These are phyloP conservation scores for Emericellopsis cladophorae DNA, from an alignment of 2,329 filamentous ascomycete species.

Conservation along the genomic window DNA sequence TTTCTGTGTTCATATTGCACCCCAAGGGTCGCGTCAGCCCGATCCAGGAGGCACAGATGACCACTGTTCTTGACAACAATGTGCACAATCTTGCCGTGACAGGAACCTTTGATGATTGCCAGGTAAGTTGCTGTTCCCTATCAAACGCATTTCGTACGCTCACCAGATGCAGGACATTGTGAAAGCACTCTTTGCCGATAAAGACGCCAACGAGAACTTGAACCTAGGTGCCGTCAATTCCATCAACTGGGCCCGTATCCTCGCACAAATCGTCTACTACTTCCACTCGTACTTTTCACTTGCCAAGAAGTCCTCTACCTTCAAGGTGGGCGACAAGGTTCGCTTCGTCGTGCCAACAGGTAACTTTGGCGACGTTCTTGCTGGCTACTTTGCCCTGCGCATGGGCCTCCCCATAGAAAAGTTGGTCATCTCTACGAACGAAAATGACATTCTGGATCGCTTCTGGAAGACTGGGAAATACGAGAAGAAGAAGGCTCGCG, in stretches of 20 bases:
- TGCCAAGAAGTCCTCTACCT: conserved; percentile 39
- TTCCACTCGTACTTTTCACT: conserved; percentile 89
- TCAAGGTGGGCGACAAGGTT: conserved; percentile 54
- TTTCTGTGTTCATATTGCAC: conserved; percentile 89
- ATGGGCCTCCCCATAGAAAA: conserved; percentile 86
- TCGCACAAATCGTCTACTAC: conserved; percentile 96
- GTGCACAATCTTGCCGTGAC: conserved; percentile 85
- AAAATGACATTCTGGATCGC: conserved; percentile 91
- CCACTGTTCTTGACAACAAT: conserved; percentile 78
- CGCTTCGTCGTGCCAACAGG: conserved; percentile 88
- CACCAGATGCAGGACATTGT: conserved; percentile 57
- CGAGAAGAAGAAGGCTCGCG: conserved; percentile 64
- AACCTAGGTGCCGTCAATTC: conserved; percentile 90
- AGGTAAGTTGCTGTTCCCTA: conserved; percentile 32
- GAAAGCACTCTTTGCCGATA: conserved; percentile 82
- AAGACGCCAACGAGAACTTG: conserved; percentile 67
- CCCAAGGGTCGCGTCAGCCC: conserved; percentile 84
- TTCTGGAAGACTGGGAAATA: conserved; percentile 90
- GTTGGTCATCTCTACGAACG: conserved; percentile 87
- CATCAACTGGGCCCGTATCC: conserved; percentile 91
- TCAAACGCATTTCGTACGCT: neutral
- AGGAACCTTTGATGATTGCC: conserved; percentile 93
- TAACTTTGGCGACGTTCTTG: conserved; percentile 92
- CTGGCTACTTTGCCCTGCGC: conserved; percentile 80
- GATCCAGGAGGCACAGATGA: conserved; percentile 96